Evolutionary conservation across 177 flowering plant species (phyloP), one percentile per base, ranked within the genome.

Genomic region (Vitis hybrid): DNA sequence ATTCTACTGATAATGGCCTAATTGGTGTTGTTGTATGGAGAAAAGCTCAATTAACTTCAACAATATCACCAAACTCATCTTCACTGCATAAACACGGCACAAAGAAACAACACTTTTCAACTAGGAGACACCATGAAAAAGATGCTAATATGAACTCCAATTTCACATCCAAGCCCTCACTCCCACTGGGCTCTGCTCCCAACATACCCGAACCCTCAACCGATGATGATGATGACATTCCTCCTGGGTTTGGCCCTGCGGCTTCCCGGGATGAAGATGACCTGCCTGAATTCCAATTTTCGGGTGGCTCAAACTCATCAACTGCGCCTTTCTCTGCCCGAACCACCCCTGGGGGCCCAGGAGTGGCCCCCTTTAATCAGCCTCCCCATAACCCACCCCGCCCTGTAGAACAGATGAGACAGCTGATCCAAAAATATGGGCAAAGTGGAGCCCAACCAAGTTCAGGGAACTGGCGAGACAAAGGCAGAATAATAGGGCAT

Each of bases 1-100:
- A 79, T 71, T 52, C 80, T 66, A 70, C 81, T 45, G 92, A 89
- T 74, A 80, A 84, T 79, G 94, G 97, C 58, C 81, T 96, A 71
- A 88, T 96, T 74, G 99, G 99, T 79, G 82, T 92, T 75, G 82
- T 92, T 84, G 88, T 96, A 80, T 94, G 97, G 98, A 88, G 97
- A 83, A 92, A 82, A 79, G 71, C 81, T 69, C 86, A 82, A 72
- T 73, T 85, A 76, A 77, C 84, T 63, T 72, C 88, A 29, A 71
- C 80, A 19, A 79, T 82, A 51, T 89, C 98, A 65, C 90, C 97
- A 69, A 89, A 83, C 74, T 79, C 86, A 57, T 73, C 87, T 45
- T 80, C 90, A 4, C 92, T 83, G 74, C 88, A 82, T 67, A 85
- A 84, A 67, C 88, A 82, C 71, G 70, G 63, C 75, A 77, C 80